Base-by-base conservation (phyloP, 2,329 filamentous ascomycete genomes). In the Arthrobotrys pseudoclavata region DNA sequence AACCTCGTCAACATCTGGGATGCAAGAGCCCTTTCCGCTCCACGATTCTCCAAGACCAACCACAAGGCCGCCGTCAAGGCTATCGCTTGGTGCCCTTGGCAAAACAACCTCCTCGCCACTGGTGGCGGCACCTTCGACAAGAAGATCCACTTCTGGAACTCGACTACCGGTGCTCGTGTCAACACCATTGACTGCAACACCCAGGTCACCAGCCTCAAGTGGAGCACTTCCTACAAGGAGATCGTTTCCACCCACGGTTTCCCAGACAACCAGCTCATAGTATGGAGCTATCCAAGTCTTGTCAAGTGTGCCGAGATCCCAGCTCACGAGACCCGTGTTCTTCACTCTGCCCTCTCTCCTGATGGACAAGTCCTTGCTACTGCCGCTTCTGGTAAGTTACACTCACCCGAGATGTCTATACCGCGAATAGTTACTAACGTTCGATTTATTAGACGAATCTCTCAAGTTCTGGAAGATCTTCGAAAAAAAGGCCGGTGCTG, bases 381-480 rank as follows among this genome's bases (percentile, higher is more conserved):
- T 63, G 95, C 96, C 77, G 91, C 81, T 55, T 79, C 79, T 70
- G 72, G 89, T 90, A 85, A 86, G 88, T 84, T 68, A 29, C 48
- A 22, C 26, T 37, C 15, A 62, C 29, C 31, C 34, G 24, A 31
- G 20, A 34, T 40, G 1, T 4, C 29, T 31, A 10, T 50, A 1
- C 31, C 18, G 22, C 29, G 62, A 26, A 61, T 68, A 71, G 64
- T 80, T 80, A 79, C 84, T 84, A 81, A 84, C 50, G 22, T 40
- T 37, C 3, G 7, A 34, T 60, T 37, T 45, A 22, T 26, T 61
- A 76, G 96, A 99, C 82, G 96, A 99, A 87, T 95, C 91, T 83
- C 88, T 99, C 84, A 99, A 99, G 87, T 99, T 99, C 88, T 99
- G 96, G 96, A 99, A 99, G 90, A 88, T 99, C 82, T 99, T 99